Percentiles rank a stretch among this genome's conserved stretches.
Evolutionary conservation across 306 rosid genomes (phyloP).

Genomic region (Inga oerstediana): DNA sequence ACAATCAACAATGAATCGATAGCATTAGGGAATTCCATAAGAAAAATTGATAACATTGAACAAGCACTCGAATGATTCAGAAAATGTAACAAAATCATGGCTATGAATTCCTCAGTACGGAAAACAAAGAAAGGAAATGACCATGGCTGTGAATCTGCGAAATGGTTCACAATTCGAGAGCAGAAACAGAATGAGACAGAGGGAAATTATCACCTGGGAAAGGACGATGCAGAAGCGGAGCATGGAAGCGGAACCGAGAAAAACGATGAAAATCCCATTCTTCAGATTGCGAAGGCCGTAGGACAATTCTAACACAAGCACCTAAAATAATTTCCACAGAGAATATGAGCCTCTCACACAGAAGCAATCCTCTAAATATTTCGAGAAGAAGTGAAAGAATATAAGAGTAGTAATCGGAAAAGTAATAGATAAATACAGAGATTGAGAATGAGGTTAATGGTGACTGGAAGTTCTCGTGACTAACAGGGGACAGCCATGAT

Average conservation of each 20-base stretch:
- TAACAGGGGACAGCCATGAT: too few relatives aligned
- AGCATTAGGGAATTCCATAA: not conserved
- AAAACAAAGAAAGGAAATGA: not conserved
- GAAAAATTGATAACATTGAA: not conserved
- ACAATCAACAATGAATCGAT: not conserved
- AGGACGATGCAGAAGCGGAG: slow-evolving; percentile 17
- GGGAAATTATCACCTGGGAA: slow-evolving; percentile 23
- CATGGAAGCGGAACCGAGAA: slow-evolving; percentile 26
- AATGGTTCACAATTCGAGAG: not conserved
- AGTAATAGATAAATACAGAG: too few relatives aligned
- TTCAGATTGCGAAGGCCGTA: not conserved
- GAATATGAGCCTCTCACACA: too few relatives aligned
- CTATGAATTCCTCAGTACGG: not conserved
- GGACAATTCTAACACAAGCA: too few relatives aligned
- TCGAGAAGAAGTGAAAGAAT: too few relatives aligned
- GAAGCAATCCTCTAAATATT: too few relatives aligned
- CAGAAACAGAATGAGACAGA: not conserved
- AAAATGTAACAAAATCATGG: not conserved
- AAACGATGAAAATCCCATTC: slow-evolving; percentile 35
- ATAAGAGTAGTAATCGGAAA: too few relatives aligned
- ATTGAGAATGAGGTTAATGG: too few relatives aligned
- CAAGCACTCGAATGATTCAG: not conserved
- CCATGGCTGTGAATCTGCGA: not conserved
- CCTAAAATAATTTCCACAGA: too few relatives aligned
- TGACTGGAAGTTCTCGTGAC: too few relatives aligned